A percentile compares a stretch with the other conserved stretches of the same genome.
Conservation (phyloP, 2,329 filamentous ascomycete genomes). For the Diaporthe destruens region DNA sequence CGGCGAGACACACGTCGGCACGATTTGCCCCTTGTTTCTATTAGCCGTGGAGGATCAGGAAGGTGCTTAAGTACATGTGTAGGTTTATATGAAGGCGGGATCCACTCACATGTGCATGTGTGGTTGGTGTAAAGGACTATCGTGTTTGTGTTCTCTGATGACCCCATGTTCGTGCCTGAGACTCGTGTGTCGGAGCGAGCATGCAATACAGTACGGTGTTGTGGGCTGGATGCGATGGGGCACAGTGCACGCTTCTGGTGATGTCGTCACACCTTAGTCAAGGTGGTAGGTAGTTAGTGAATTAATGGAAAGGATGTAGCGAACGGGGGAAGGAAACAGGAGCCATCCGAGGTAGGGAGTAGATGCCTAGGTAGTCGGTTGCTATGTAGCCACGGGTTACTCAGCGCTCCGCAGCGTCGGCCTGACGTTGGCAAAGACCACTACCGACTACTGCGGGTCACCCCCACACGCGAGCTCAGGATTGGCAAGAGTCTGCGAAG, state of each 20-base stretch:
- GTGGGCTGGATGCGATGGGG: not conserved
- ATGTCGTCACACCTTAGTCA: not conserved
- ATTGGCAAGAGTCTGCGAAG: slow-evolving; percentile 34
- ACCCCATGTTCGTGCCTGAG: slow-evolving; percentile 41
- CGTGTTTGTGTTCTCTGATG: slow-evolving; percentile 55
- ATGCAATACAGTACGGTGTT: not conserved
- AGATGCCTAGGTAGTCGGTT: no score
- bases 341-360: not conserved
- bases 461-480: slow-evolving; percentile 7
- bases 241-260: not conserved
- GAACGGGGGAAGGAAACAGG: not conserved
- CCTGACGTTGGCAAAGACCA: not conserved
- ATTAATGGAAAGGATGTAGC: not conserved
- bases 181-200: not conserved
- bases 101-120: slow-evolving; percentile 67
- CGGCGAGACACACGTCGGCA: slow-evolving; percentile 74
- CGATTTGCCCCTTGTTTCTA: slow-evolving; percentile 70
- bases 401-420: slow-evolving; percentile 1
- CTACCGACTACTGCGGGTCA: slow-evolving; percentile 16
- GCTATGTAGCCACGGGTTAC: slow-evolving; percentile 21
- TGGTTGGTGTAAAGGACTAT: slow-evolving; percentile 79
- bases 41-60: not conserved
- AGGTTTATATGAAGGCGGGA: not conserved
- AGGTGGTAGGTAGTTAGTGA: no score
- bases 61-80: no score